These are phyloP conservation scores for Corymbia calophylla DNA, from an alignment of 441 rosid genomes.

Conservation along the genomic window DNA sequence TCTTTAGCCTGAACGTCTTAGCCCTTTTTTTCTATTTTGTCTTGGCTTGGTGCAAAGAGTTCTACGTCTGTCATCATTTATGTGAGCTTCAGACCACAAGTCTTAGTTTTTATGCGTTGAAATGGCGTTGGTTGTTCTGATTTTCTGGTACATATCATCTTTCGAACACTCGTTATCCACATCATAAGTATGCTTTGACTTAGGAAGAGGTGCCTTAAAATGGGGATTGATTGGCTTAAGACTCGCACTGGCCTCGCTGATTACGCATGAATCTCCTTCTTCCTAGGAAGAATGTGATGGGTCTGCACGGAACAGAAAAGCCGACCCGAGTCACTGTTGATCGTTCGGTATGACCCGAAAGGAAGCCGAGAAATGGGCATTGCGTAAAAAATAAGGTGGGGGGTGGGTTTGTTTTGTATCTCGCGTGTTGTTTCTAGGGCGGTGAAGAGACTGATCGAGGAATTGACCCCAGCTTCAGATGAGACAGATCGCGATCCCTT, in stretches of 20 bases:
- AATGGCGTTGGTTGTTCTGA: not conserved
- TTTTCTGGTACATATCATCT: not conserved
- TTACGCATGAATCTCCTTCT: not conserved
- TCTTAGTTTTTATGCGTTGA: not conserved
- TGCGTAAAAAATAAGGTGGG: not conserved
- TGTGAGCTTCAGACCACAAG: not conserved
- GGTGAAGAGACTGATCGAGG: not conserved
- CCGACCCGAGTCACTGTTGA: not conserved
- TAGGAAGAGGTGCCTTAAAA: not conserved
- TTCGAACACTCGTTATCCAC: not conserved
- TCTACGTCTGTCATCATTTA: not conserved
- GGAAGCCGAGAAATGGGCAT: not conserved
- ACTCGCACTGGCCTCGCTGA: not conserved
- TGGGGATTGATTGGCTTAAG: not conserved
- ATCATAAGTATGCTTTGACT: not conserved
- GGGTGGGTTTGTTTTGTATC: too few species aligned
- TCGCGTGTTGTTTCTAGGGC: not conserved
- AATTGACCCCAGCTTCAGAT: not conserved
- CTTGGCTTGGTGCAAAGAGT: not conserved
- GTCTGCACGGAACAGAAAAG: not conserved
- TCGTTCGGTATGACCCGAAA: not conserved
- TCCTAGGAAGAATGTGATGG: not conserved
- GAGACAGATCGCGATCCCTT: not conserved
- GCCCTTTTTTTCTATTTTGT: not conserved
- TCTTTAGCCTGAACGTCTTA: not conserved